These are phyloP conservation scores for Fusarium nelsonii DNA, from an alignment of 2,329 filamentous ascomycete species.

Conservation along the genomic window DNA sequence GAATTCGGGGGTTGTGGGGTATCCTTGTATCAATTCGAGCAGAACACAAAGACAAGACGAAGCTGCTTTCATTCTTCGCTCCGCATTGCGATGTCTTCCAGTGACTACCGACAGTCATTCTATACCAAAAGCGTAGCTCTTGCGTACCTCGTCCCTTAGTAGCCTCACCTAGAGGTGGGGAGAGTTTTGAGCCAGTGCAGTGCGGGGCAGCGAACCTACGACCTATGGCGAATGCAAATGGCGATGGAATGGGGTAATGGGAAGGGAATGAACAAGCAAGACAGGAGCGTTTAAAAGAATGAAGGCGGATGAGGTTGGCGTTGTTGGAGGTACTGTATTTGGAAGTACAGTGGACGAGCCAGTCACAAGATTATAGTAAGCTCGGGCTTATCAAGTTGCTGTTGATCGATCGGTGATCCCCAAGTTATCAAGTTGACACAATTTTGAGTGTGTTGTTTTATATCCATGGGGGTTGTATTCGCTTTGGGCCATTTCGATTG, in stretches of 20 bases:
- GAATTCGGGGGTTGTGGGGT: conserved; percentile 14
- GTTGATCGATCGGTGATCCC: background rate
- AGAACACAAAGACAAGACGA: conserved; percentile 1
- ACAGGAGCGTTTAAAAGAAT: conserved; percentile 33
- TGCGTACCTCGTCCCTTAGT: conserved; percentile 19
- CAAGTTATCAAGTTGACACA: background rate
- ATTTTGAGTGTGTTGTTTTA: background rate
- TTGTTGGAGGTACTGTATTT: conserved; percentile 1
- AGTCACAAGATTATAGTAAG: background rate
- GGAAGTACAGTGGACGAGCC: background rate
- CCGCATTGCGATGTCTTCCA: conserved; percentile 10
- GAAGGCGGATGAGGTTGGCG: conserved; percentile 32
- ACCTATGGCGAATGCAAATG: conserved; percentile 29
- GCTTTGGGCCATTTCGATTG: background rate
- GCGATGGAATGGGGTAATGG: conserved; percentile 35
- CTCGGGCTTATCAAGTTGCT: background rate
- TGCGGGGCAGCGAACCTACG: conserved; percentile 34
- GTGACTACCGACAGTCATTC: conserved; percentile 23
- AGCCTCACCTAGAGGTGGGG: conserved; percentile 30
- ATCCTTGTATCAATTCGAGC: background rate
- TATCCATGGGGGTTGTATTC: background rate
- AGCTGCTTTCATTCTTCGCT: conserved; percentile 24
- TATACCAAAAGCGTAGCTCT: conserved; percentile 39
- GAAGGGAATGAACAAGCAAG: conserved; percentile 35
- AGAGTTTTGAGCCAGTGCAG: conserved; percentile 34